Percentiles rank a stretch among this genome's conserved stretches.
Evolutionary conservation across 768 basidiomycete species (phyloP).

Genomic region (Boletus rubropictus): DNA sequence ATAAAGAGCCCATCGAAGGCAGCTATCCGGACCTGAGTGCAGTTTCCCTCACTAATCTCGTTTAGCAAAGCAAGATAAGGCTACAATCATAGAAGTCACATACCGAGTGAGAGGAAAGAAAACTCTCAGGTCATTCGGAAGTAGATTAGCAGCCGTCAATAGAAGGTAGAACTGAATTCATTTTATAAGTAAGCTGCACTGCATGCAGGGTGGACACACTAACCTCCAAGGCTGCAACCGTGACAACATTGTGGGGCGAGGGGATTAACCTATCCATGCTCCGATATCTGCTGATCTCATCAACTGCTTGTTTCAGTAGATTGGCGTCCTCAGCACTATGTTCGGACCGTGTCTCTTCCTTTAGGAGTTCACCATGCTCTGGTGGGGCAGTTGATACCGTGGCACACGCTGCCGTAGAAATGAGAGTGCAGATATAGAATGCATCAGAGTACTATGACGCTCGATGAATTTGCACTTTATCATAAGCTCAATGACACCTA

Average conservation of each 20-base stretch:
- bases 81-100: constrained; percentile 18
- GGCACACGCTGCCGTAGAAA: constrained; percentile 75
- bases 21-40: constrained; percentile 81
- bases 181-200: constrained; percentile 4
- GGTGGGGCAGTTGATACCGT: constrained; percentile 72
- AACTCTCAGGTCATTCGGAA: constrained; percentile 67
- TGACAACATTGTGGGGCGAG: constrained; percentile 89
- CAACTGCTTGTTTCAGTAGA: constrained; percentile 66
- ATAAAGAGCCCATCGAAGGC: constrained; percentile 94
- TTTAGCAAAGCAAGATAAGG: constrained; percentile 8
- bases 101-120: constrained; percentile 90
- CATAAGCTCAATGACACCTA: constrained; percentile 35
- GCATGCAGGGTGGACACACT: constrained; percentile 18
- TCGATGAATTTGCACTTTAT: constrained; percentile 1
- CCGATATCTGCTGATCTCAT: constrained; percentile 86
- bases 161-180: constrained; percentile 67
- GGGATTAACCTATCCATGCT: constrained; percentile 95
- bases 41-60: constrained; percentile 79
- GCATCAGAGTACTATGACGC: constrained; percentile 76
- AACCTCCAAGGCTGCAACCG: constrained; percentile 87
- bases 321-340: constrained; percentile 64
- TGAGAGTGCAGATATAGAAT: constrained; percentile 81
- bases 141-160: constrained; percentile 67
- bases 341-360: constrained; percentile 60
- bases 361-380: constrained; percentile 72